Evolutionary conservation across 1,284 basidiomycete species (phyloP).

Genomic region (Trichosporon sp.): DNA sequence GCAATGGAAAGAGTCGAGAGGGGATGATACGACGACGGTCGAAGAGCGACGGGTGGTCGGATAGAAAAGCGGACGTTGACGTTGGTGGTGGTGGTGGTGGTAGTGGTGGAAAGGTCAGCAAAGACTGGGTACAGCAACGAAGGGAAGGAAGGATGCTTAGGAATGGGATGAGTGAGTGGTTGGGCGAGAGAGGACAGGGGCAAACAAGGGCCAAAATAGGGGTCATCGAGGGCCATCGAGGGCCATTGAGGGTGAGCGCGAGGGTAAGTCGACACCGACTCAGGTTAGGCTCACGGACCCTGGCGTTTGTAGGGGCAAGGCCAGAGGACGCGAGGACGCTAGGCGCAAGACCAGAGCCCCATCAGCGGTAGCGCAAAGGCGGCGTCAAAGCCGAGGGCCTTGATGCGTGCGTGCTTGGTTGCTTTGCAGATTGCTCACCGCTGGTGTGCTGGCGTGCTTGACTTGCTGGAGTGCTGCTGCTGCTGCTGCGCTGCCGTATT

Average conservation of each 20-base stretch:
- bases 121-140: too few relatives aligned
- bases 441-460: background rate
- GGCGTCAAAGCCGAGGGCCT: background rate
- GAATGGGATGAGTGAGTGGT: background rate
- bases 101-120: background rate
- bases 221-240: background rate
- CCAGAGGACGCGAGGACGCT: background rate
- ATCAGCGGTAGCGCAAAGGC: background rate
- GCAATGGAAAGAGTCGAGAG: background rate
- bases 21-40: background rate
- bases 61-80: conserved; percentile 3
- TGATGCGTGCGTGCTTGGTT: background rate
- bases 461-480: too few relatives aligned
- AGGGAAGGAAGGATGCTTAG: too few relatives aligned
- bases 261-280: conserved; percentile 1
- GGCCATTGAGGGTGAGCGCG: background rate
- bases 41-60: background rate
- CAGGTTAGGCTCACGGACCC: background rate
- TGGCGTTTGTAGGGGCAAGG: background rate
- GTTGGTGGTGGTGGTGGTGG: too few relatives aligned
- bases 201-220: background rate
- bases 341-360: background rate
- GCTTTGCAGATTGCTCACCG: too few relatives aligned
- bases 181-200: background rate
- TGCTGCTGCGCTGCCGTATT: too few relatives aligned